Evolutionary conservation across 2,329 filamentous ascomycete species (phyloP), one percentile per base, ranked within the genome.

Genomic region (Cercospora berteroae): DNA sequence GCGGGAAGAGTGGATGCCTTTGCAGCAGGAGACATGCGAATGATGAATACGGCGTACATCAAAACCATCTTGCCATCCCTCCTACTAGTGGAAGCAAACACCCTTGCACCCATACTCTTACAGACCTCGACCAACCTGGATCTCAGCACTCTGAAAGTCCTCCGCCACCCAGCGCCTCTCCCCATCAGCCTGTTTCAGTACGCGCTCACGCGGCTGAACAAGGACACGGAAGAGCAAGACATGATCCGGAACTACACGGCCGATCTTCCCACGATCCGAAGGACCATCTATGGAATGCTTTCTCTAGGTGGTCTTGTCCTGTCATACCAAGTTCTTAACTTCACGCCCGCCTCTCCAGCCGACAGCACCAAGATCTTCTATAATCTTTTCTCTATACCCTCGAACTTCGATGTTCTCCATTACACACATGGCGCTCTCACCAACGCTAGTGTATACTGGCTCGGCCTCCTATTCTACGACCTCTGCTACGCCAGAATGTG

Each of bases 1-100:
- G 73, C 74, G 59, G 74, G 73, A 23, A 74, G 77, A 6, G 67
- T 78, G n/a, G 74, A 76, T 18, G 76, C 74, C 6, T 80, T 77
- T 64, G 70, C 74, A 2, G 73, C 76, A 4, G 67, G 72, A 7
- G 79, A 81, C 57, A 76, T 76, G 55, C 73, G 79, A 31, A 63
- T 80, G 18, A 75, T 74, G 3, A 72, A 75, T 27, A 65, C 75
- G 4, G 65, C 71, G 13, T 72, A 74, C 8, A 74, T 74, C 5
- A 72, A 72, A 48, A 75, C 74, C 2, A 70, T 80, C 36, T 66
- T 79, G 31, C 75, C 76, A 8, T 50, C 60, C 1, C 42, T 62
- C 5, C 60, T 62, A 3, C 39, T 50, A 12, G 23, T 52, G 27
- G 16, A 20, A 2, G 60, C 39, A 7, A 18, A 18, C 13, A 42